Conservation (phyloP, 495 filamentous ascomycete genomes). For the Melanomma pulvis-pyrius region DNA sequence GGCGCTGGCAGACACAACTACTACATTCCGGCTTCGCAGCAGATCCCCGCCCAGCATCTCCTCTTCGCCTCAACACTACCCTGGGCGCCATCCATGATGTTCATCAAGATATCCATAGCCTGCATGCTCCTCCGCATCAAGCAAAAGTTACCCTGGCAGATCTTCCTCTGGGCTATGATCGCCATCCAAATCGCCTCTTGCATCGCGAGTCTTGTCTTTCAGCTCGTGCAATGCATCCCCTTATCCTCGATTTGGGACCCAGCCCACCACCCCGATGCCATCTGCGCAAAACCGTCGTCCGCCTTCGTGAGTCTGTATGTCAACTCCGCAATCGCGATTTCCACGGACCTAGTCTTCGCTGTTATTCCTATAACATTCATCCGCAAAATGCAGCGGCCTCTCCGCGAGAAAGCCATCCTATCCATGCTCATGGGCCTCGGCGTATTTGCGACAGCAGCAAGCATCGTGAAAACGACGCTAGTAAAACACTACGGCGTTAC, state of each 20-base stretch:
- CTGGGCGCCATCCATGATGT: constrained; percentile 39
- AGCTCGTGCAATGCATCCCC: constrained; percentile 42
- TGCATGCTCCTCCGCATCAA: constrained; percentile 44
- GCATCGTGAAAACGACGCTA: constrained; percentile 41
- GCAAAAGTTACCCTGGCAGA: constrained; percentile 32
- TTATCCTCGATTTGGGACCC: constrained; percentile 41
- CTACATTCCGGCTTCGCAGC: constrained; percentile 28
- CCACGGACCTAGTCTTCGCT: constrained; percentile 43
- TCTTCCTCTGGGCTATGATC: constrained; percentile 39
- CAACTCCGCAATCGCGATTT: constrained; percentile 36
- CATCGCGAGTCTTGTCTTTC: constrained; percentile 34
- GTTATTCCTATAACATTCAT: constrained; percentile 46
- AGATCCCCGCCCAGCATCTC: constrained; percentile 34
- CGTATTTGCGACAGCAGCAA: constrained; percentile 38
- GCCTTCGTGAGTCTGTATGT: constrained; percentile 37
- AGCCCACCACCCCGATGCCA: constrained; percentile 23
- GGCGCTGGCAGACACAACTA: constrained; percentile 42
- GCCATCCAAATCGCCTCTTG: constrained; percentile 35
- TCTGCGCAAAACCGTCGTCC: constrained; percentile 29
- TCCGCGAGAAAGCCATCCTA: constrained; percentile 42
- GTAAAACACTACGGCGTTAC: constrained; percentile 36
- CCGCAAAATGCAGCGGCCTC: constrained; percentile 39
- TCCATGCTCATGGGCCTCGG: constrained; percentile 44
- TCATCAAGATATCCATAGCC: constrained; percentile 45
- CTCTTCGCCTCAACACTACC: constrained; percentile 28